Percentiles rank a stretch among this genome's conserved stretches.
These are phyloP conservation scores for Podospora comata DNA, from an alignment of 495 filamentous ascomycete genomes.

Conservation along the genomic window DNA sequence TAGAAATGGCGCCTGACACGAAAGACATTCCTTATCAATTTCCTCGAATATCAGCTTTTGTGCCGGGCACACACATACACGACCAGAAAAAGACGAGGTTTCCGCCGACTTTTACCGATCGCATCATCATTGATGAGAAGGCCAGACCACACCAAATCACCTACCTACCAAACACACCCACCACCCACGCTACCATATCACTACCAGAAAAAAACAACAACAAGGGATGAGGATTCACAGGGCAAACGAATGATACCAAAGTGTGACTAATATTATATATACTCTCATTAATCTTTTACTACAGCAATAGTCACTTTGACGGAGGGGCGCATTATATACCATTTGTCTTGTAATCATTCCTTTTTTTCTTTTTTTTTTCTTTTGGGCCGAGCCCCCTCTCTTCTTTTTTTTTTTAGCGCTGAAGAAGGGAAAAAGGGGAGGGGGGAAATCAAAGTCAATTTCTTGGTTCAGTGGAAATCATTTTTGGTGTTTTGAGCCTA, in stretches of 20 bases:
- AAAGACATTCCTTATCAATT: not conserved
- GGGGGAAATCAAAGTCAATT: constrained; percentile 12
- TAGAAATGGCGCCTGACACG: not conserved
- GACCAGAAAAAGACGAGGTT: not conserved
- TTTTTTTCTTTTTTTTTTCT: constrained; percentile 11
- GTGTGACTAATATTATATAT: not conserved
- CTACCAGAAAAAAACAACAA: constrained; percentile 9
- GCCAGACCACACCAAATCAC: not conserved
- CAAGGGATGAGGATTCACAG: constrained; percentile 6
- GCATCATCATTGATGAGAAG: not conserved
- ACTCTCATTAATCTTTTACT: not conserved
- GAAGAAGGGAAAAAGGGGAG: constrained; percentile 2
- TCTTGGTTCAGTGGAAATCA: constrained; percentile 1
- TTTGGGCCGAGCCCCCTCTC: not conserved
- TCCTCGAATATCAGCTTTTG: not conserved
- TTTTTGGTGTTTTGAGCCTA: not conserved
- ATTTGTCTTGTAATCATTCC: constrained; percentile 12
- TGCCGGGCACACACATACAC: not conserved
- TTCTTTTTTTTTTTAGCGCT: constrained; percentile 5
- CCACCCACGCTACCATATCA: not conserved
- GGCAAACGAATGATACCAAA: not conserved
- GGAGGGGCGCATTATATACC: not conserved
- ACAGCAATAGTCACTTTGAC: not conserved
- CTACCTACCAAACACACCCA: not conserved
- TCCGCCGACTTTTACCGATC: not conserved